These are phyloP conservation scores for Phoenix dactylifera DNA, from an alignment of 176 grass and related monocot species.

Conservation along the genomic window DNA sequence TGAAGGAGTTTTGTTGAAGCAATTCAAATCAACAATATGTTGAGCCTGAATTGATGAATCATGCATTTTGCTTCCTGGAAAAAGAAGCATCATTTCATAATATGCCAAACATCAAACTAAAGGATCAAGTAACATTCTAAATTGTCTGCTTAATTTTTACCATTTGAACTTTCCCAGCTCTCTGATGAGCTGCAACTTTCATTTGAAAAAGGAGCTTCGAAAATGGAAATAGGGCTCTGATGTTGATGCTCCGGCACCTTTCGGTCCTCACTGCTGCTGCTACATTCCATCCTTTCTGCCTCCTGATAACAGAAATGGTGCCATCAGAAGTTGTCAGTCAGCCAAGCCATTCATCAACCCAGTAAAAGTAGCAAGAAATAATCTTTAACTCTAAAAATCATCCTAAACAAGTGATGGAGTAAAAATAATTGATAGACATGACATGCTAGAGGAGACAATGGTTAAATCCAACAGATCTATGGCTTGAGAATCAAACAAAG, in stretches of 20 bases:
- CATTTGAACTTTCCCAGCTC: slow-evolving; percentile 38
- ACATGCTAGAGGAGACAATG: too few species aligned
- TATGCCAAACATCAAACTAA: neutral
- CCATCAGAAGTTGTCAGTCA: slow-evolving; percentile 13
- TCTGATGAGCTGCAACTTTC: slow-evolving; percentile 61
- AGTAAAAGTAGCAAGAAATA: neutral
- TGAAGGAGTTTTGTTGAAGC: slow-evolving; percentile 19
- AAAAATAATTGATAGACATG: too few species aligned
- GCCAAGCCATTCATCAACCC: neutral
- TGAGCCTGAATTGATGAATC: slow-evolving; percentile 35
- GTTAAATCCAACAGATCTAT: too few species aligned
- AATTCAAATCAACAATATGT: slow-evolving; percentile 23
- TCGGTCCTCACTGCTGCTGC: slow-evolving; percentile 24
- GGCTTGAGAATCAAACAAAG: too few species aligned
- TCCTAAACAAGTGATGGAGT: too few species aligned
- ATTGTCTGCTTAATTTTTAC: slow-evolving; percentile 26
- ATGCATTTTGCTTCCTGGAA: slow-evolving; percentile 36
- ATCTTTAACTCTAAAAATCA: neutral
- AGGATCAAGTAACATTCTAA: slow-evolving; percentile 1
- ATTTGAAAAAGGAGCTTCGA: slow-evolving; percentile 39
- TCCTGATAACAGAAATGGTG: slow-evolving; percentile 29
- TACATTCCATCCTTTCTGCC: slow-evolving; percentile 40
- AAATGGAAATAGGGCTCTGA: slow-evolving; percentile 49
- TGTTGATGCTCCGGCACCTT: slow-evolving; percentile 37
- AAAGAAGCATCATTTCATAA: neutral